A percentile compares a stretch with the other conserved stretches of the same genome.
Evolutionary conservation across 2,329 filamentous ascomycete species (phyloP).

Genomic region (Xylariales sp.): DNA sequence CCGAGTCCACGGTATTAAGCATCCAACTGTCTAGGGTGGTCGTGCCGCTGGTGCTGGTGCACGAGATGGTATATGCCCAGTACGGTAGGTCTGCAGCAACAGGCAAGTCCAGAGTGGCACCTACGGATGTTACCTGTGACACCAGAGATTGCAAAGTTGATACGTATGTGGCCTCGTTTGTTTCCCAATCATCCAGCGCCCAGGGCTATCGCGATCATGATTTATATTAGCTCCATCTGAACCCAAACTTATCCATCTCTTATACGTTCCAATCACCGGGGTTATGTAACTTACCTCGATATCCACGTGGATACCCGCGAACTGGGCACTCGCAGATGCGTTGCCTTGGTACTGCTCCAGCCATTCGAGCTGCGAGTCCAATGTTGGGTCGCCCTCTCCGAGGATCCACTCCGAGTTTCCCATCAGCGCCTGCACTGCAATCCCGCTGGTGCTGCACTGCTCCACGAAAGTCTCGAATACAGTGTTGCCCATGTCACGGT

Average conservation of each 20-base stretch:
- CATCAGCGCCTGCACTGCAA: conserved; percentile 5
- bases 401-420: conserved; percentile 5
- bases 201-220: neutral
- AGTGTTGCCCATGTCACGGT: conserved; percentile 3
- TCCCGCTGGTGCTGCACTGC: conserved; percentile 3
- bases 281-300: conserved; percentile 3
- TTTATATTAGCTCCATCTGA: neutral
- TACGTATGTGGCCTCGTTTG: conserved; percentile 2
- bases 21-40: conserved; percentile 5
- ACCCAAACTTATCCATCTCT: neutral
- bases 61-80: conserved; percentile 4
- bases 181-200: conserved; percentile 4
- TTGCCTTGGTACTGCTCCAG: conserved; percentile 7
- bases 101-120: neutral
- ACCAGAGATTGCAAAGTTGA: conserved; percentile 1
- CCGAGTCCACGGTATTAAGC: conserved; percentile 4
- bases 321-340: neutral
- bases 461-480: conserved; percentile 5
- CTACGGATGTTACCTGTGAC: neutral
- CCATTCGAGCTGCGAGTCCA: conserved; percentile 3
- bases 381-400: conserved; percentile 2
- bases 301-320: conserved; percentile 4
- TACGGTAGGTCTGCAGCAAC: conserved; percentile 6
- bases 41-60: neutral
- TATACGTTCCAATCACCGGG: too few relatives aligned